Evolutionary conservation across 148 eudicot species (phyloP).

Genomic region (Euryodendron excelsum): DNA sequence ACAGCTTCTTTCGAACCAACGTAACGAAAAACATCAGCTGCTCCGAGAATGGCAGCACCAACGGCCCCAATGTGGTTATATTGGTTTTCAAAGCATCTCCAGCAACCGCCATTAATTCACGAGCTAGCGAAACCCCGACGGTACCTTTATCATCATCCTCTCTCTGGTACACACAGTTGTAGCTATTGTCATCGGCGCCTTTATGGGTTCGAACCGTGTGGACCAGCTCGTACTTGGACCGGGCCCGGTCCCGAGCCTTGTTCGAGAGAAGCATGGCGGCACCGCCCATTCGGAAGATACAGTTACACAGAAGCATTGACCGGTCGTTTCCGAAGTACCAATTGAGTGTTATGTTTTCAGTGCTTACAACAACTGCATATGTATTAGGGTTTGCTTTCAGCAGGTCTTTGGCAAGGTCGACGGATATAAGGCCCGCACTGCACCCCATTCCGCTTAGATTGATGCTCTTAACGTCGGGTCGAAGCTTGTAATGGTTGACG

Average conservation of each 20-base stretch:
- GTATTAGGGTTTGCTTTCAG: constrained; percentile 58
- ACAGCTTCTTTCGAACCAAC: constrained; percentile 53
- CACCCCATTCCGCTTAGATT: constrained; percentile 88
- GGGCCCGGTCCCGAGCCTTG: constrained; percentile 34
- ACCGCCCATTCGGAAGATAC: constrained; percentile 84
- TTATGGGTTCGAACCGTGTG: constrained; percentile 82
- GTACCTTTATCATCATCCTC: constrained; percentile 62
- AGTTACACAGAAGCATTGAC: constrained; percentile 74
- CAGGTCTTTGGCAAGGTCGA: constrained; percentile 66
- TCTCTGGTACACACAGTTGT: constrained; percentile 65
- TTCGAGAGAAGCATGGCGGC: constrained; percentile 73
- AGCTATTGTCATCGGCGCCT: constrained; percentile 65
- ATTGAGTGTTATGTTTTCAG: constrained; percentile 68
- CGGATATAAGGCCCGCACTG: constrained; percentile 72
- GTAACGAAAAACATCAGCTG: constrained; percentile 65
- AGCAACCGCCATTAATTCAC: constrained; percentile 78
- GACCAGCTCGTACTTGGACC: constrained; percentile 66
- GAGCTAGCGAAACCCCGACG: constrained; percentile 68
- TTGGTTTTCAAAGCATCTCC: constrained; percentile 83
- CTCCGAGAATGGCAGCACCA: constrained; percentile 67
- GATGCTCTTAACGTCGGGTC: constrained; percentile 51
- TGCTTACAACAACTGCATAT: constrained; percentile 64
- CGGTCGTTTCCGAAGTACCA: constrained; percentile 85
- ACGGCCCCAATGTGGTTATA: constrained; percentile 76
- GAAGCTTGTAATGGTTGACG: constrained; percentile 72